Evolutionary conservation across 805 yeast species (phyloP), one percentile per base, ranked within the genome.

Genomic region (Hanseniaspora pseudoguilliermondii): DNA sequence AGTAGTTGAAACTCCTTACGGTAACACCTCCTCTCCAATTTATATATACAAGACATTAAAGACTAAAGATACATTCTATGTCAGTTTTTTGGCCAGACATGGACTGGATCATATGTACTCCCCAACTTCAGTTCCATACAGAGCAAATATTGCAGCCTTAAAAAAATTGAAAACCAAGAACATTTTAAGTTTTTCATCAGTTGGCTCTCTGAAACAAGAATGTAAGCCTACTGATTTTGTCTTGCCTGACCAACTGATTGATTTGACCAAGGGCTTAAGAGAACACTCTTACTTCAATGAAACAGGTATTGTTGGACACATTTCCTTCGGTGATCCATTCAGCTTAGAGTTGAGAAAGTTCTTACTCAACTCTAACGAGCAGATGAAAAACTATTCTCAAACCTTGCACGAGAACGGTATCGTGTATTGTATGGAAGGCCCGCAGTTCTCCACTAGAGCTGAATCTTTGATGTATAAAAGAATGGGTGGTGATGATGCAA

Each of bases 381-480:
- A 27, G n/a, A 64, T 75, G 75, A 46, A 83, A 81, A 36, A 73
- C 72, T 29, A 79, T 77, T 50, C 69, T 71, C 54, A 59, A 69
- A 18, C 66, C 64, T 32, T 71, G 71, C 79, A 79, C 56, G 82
- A 79, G 57, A 97, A 91, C 64, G 72, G 86, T 57, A 85, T 95
- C 7, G 80, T 93, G 42, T 78, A 93, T 60, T 93, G 98, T 70
- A 93, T 93, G 99, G 99, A 91, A 71, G 99, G 99, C 44, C 99
- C 99, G 3, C 96, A 93, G 50, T 93, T 93, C 70, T 83, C 95
- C 40, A 93, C 98, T 15, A 79, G 99, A 61, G 97, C 98, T 10
- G 99, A 93, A 72, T 89, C 97, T 15, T 79, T 78, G 66, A 71
- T 93, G 71, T 93, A 93, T 74, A 73, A 78, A 59, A 49, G 35